Evolutionary conservation across 78 protist species (phyloP).

Genomic region (Isochrysis galbana): DNA sequence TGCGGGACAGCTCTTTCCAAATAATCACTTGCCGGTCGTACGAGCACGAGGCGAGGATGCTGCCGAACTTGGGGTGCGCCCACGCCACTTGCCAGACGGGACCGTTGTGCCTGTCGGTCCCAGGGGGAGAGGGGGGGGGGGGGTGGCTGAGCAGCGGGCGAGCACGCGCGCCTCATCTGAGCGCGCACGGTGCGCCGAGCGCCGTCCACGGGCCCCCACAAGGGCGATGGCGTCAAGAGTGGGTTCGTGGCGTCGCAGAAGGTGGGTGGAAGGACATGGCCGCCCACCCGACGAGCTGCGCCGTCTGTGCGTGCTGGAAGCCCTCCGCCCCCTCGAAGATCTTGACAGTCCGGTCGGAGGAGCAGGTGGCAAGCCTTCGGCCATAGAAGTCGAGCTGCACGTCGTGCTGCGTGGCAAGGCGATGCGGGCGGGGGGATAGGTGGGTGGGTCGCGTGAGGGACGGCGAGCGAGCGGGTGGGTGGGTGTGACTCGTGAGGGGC

Average conservation of each 20-base stretch:
- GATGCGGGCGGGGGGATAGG: neutral
- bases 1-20: constrained; percentile 75
- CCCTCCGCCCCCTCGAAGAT: constrained; percentile 64
- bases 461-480: too few relatives aligned
- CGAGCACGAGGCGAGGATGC: constrained; percentile 91
- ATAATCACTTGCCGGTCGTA: constrained; percentile 91
- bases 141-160: too few relatives aligned
- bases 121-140: too few relatives aligned
- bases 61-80: constrained; percentile 97
- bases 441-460: neutral
- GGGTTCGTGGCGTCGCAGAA: too few relatives aligned
- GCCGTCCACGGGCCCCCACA: too few relatives aligned
- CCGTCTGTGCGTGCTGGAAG: constrained; percentile 46
- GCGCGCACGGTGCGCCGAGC: too few relatives aligned
- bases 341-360: constrained; percentile 88
- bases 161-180: too few relatives aligned
- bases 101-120: constrained; percentile 83
- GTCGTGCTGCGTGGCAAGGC: constrained; percentile 86
- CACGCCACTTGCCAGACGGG: constrained; percentile 98
- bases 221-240: too few relatives aligned
- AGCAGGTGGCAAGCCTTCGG: constrained; percentile 91
- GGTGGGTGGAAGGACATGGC: too few relatives aligned
- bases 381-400: constrained; percentile 95
- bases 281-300: constrained; percentile 75
- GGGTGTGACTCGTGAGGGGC: too few relatives aligned